Conservation (phyloP, 2,329 filamentous ascomycete species). For the Harringtonia aguacate region DNA sequence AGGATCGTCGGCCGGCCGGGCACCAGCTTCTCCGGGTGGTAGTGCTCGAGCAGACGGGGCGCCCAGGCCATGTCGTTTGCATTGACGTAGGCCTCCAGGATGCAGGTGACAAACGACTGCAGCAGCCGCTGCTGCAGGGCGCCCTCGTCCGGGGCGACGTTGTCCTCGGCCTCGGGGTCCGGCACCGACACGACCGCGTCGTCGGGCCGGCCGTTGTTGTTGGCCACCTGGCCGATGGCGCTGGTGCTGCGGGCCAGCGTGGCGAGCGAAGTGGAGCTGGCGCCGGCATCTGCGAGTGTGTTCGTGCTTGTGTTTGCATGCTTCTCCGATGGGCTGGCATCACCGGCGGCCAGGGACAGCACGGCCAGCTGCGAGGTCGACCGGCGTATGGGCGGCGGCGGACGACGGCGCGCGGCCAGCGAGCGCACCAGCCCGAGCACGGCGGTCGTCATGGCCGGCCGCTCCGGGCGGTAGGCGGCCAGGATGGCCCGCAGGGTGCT, state of each 20-base stretch:
- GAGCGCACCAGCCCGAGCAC: constrained; percentile 62
- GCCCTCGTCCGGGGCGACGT: constrained; percentile 43
- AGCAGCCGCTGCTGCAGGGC: constrained; percentile 54
- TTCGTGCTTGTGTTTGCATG: not conserved
- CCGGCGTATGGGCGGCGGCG: constrained; percentile 46
- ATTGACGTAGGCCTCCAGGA: constrained; percentile 64
- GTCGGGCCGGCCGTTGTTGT: constrained; percentile 26
- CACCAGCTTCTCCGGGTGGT: constrained; percentile 53
- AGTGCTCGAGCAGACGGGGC: constrained; percentile 55
- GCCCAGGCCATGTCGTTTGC: constrained; percentile 50
- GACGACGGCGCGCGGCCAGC: constrained; percentile 55
- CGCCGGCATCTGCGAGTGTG: too few relatives aligned
- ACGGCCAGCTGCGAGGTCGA: constrained; percentile 22
- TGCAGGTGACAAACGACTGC: constrained; percentile 67
- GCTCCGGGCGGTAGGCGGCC: constrained; percentile 50
- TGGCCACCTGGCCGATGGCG: constrained; percentile 28
- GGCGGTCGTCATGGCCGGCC: constrained; percentile 57
- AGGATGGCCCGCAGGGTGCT: constrained; percentile 65
- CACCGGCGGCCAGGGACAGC: not conserved
- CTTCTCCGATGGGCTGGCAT: not conserved
- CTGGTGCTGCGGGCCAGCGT: constrained; percentile 29
- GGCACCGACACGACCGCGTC: constrained; percentile 45
- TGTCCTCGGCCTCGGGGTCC: constrained; percentile 50
- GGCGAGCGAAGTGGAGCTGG: not conserved
- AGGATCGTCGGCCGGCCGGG: constrained; percentile 50